These are phyloP conservation scores for Harringtonia aguacate DNA, from an alignment of 2,329 filamentous ascomycete species.

Conservation along the genomic window DNA sequence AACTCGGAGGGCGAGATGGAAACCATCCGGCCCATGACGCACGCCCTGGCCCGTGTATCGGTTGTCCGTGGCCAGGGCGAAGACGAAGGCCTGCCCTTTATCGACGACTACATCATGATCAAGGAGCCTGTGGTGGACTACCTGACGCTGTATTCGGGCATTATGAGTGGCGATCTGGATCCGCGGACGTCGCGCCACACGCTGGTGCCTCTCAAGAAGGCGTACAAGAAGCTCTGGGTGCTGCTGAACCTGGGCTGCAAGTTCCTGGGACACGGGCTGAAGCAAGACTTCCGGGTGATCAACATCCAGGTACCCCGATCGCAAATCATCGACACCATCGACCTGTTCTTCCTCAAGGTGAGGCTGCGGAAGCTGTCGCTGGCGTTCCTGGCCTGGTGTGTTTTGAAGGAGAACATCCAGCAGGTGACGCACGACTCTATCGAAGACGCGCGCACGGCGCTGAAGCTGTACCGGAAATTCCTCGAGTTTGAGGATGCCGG, in stretches of 20 bases:
- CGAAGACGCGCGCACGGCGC: slow-evolving; percentile 83
- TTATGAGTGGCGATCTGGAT: slow-evolving; percentile 76
- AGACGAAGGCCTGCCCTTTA: slow-evolving; percentile 75
- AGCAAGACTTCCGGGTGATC: slow-evolving; percentile 94
- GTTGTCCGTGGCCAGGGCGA: slow-evolving; percentile 73
- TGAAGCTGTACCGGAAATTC: slow-evolving; percentile 83
- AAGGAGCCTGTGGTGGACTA: slow-evolving; percentile 91
- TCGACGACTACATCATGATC: slow-evolving; percentile 94
- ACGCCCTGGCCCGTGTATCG: slow-evolving; percentile 86
- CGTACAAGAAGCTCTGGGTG: slow-evolving; percentile 97
- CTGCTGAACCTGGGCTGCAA: slow-evolving; percentile 87
- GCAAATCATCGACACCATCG: slow-evolving; percentile 90
- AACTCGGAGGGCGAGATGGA: slow-evolving; percentile 88
- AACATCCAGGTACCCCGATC: slow-evolving; percentile 89
- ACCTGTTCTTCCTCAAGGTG: slow-evolving; percentile 74
- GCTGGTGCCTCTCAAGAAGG: slow-evolving; percentile 76
- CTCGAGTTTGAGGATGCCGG: slow-evolving; percentile 81
- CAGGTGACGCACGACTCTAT: slow-evolving; percentile 88
- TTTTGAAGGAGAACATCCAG: slow-evolving; percentile 92
- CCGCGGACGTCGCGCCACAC: slow-evolving; percentile 68
- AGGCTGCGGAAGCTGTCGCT: slow-evolving; percentile 81
- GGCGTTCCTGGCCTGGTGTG: slow-evolving; percentile 81
- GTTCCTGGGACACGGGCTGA: slow-evolving; percentile 88
- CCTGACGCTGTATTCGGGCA: slow-evolving; percentile 86
- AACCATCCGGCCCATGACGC: slow-evolving; percentile 82